Evolutionary conservation across 1,139 yeast species (phyloP), one percentile per base, ranked within the genome.

Genomic region (Pichia terricola): DNA sequence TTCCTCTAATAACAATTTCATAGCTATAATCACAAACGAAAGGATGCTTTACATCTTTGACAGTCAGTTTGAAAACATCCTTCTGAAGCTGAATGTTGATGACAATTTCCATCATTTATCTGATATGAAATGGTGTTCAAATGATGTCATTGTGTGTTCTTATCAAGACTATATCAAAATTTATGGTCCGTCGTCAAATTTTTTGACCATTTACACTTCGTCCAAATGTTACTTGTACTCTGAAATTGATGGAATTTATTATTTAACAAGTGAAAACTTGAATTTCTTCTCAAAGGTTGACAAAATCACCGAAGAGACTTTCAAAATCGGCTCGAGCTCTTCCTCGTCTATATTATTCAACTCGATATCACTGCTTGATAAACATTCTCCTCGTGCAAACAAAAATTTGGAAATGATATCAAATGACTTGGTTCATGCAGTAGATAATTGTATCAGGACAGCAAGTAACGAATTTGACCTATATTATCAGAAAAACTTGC

Each of bases 281-380:
- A 85, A 82, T 49, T 77, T 84, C 47, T 63, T 88, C 28, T 67
- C 81, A 4, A 72, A 81, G 49, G 95, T 94, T 0, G 73, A 79
- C 0, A 67, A 66, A 2, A 63, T 69, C 1, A 75, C 82, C 0
- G 72, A 75, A 7, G 77, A 78, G 37, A 72, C 87, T 26, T 88
- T 87, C 60, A 78, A 75, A 56, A 76, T 88, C 40, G 98, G 97
- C 0, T 84, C 96, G 0, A 73, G 87, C 0, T 75, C 85, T 26
- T 85, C 96, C 0, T 75, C 94, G 30, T 86, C 95, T 7, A 81
- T 89, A 35, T 65, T 91, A 37, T 63, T 86, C 4, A 96, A 89
- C 62, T 83, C 96, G 25, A 73, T 87, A 34, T 91, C 86, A 44
- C 79, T 85, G 50, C 65, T 87, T 22, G 72, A 77, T 8, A 66